A percentile compares a stretch with the other conserved stretches of the same genome.
These are phyloP conservation scores for Candida andamanensis DNA, from an alignment of 805 yeast species.

Conservation along the genomic window DNA sequence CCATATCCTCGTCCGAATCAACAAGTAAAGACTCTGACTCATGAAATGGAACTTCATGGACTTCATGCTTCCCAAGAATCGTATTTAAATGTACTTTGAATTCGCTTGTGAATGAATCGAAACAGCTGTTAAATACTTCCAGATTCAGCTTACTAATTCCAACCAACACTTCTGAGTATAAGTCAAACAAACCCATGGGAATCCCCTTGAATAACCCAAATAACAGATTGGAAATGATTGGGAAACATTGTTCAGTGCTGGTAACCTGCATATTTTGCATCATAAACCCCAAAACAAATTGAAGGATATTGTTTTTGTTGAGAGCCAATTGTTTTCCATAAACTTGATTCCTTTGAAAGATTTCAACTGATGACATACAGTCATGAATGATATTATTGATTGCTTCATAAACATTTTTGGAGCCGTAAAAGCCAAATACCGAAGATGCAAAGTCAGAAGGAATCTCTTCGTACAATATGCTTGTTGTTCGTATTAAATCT, in stretches of 20 bases:
- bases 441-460: slow-evolving; percentile 15
- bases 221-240: slow-evolving; percentile 42
- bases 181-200: slow-evolving; percentile 1
- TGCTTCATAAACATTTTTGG: slow-evolving; percentile 26
- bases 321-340: slow-evolving; percentile 35
- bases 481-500: slow-evolving; percentile 32
- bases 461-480: slow-evolving; percentile 18
- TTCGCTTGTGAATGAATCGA: no score
- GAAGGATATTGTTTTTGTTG: no score
- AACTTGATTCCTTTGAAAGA: slow-evolving; percentile 23
- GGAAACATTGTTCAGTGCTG: slow-evolving; percentile 24
- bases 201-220: slow-evolving; percentile 13
- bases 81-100: no score
- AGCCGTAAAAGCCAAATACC: slow-evolving; percentile 18
- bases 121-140: no score
- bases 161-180: background rate
- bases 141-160: no score
- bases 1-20: no score
- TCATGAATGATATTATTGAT: slow-evolving; percentile 22
- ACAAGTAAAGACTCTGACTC: no score
- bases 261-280: slow-evolving; percentile 20
- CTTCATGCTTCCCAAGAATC: no score
- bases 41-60: no score
- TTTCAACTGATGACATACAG: slow-evolving; percentile 25
- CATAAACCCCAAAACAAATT: slow-evolving; percentile 26